These are phyloP conservation scores for Mycena indigotica DNA, from an alignment of 768 basidiomycete genomes.

Conservation along the genomic window DNA sequence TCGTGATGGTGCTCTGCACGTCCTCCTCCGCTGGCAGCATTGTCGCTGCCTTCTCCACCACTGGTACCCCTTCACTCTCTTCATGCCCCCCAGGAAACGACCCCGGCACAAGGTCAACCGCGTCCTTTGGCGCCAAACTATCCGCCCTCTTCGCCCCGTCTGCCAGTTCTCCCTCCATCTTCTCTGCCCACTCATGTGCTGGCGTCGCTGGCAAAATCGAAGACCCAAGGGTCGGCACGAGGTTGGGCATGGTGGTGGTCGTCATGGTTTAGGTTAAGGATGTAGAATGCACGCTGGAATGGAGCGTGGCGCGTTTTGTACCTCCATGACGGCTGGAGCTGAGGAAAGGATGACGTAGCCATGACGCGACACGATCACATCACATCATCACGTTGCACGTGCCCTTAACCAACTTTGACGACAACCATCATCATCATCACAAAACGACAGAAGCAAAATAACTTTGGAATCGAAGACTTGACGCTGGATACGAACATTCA, in stretches of 20 bases:
- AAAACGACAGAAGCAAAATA: no score
- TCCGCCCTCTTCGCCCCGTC: neutral
- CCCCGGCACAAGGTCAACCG: neutral
- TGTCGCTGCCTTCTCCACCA: neutral
- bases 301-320: neutral
- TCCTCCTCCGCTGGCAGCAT: conserved; percentile 9
- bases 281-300: neutral
- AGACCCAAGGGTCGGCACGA: conserved; percentile 17
- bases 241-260: neutral
- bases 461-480: no score
- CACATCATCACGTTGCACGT: no score
- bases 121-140: neutral
- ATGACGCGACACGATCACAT: neutral
- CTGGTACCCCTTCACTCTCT: no score
- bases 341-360: neutral
- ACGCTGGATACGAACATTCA: no score
- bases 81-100: neutral
- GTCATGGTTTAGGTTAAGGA: neutral
- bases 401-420: no score
- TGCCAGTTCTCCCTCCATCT: neutral
- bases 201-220: conserved; percentile 11
- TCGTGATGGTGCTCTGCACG: conserved; percentile 11
- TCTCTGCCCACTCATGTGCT: conserved; percentile 12
- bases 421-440: no score
- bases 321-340: neutral